Evolutionary conservation across 257 asterid genomes (phyloP), one percentile per base, ranked within the genome.

Genomic region (Solanum sitiens): DNA sequence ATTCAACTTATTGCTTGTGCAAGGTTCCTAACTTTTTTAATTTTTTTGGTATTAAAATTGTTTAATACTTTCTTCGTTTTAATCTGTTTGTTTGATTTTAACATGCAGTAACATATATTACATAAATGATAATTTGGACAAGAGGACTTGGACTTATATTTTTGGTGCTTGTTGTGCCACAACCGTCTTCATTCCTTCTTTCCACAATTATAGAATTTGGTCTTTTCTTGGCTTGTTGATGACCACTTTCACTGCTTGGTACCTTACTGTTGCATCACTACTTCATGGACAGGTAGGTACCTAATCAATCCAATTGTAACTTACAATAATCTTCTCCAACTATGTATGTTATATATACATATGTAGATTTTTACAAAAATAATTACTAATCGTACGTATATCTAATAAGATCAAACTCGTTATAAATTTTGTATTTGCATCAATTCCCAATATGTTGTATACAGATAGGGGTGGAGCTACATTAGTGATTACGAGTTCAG

Each of bases 251-350:
- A 92, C 94, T 0, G 91, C 94, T 75, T 92, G 94, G 94, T 92
- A 92, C 84, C 93, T 92, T 86, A 90, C 94, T 70, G 73, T 91
- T 85, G 94, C 94, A 30, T 89, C 94, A 21, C 56, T 92, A 14
- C 86, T 90, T 79, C 93, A 92, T 47, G 94, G 94, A 3, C 94
- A 92, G 94, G 94, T 92, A 92, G 94, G 94, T 92, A 80, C 30
- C 59, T 61, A 16, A 25, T 59, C 4, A 9, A 35, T 56, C 50
- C 37, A 13, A 3, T 33, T n/a, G 25, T 63, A 1, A 53, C 10
- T 16, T 53, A 16, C 63, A 16, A 6, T 9, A 53, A 53, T 50
- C 61, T 50, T 15, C 7, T 50, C 20, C 11, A 23, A 63, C 33
- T n/a, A 63, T n/a, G 8, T n/a, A 65, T 27, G 30, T 27, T 27